These are phyloP conservation scores for Colletotrichum sp. DNA, from an alignment of 2,329 filamentous ascomycete species.

Conservation along the genomic window DNA sequence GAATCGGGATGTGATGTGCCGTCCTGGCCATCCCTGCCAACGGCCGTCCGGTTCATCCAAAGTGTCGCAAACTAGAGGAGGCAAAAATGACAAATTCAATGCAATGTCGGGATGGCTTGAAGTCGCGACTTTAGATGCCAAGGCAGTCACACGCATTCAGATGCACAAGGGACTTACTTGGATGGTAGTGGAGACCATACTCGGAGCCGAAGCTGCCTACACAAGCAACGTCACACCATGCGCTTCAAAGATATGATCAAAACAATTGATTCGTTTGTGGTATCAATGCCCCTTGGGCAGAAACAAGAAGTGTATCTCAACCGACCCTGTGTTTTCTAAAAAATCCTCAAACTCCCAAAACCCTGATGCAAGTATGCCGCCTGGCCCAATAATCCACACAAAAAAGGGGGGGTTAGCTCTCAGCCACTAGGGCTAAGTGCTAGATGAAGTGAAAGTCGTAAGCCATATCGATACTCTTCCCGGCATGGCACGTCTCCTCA, in stretches of 20 bases:
- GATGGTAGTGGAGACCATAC: background rate
- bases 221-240: background rate
- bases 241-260: background rate
- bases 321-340: slow-evolving; percentile 2
- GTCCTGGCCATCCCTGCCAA: background rate
- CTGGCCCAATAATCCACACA: background rate
- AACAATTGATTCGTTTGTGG: background rate
- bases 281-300: background rate
- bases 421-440: background rate
- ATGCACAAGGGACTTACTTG: background rate
- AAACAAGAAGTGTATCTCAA: background rate
- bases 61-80: background rate
- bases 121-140: background rate
- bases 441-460: background rate
- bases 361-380: slow-evolving; percentile 1
- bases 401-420: background rate
- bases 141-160: background rate
- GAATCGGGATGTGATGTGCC: background rate
- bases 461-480: background rate
- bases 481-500: background rate
- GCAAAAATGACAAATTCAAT: background rate
- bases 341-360: background rate
- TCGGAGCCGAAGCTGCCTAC: background rate
- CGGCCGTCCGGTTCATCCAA: background rate
- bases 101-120: background rate